Evolutionary conservation across 2,329 filamentous ascomycete species (phyloP).

Genomic region (Trichoderma sp.): DNA sequence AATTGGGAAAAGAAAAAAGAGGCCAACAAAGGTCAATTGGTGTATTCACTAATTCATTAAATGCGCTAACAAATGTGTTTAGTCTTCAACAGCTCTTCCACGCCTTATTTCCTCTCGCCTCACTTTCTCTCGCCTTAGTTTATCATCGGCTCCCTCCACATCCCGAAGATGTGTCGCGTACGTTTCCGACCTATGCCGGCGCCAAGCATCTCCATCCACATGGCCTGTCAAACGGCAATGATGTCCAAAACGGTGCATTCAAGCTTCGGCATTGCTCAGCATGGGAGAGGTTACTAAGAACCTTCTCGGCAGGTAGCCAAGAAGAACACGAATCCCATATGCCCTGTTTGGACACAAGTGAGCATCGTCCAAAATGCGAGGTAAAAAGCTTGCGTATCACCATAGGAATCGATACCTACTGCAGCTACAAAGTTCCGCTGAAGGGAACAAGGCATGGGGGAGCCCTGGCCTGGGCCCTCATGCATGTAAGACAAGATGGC

Average conservation of each 20-base stretch:
- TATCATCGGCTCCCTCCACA: background rate
- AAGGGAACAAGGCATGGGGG: background rate
- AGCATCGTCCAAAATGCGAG: background rate
- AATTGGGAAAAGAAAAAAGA: background rate
- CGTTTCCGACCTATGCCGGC: background rate
- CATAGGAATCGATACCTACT: background rate
- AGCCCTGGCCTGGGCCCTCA: background rate
- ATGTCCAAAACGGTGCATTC: background rate
- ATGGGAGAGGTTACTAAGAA: background rate
- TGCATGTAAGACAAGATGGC: conserved; percentile 25
- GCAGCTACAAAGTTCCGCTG: background rate
- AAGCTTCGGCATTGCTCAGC: background rate
- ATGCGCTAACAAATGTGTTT: background rate
- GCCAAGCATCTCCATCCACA: background rate
- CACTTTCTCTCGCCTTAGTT: background rate
- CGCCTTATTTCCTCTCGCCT: background rate
- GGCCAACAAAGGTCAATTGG: too few relatives aligned
- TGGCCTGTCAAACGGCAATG: background rate
- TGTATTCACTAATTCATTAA: background rate
- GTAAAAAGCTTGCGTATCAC: background rate
- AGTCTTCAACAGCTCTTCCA: background rate
- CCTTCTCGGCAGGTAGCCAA: background rate
- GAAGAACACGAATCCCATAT: background rate
- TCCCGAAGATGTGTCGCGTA: background rate
- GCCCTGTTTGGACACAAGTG: background rate